phyloP scores from a whole-genome alignment of 768 basidiomycete species.

The Astraeus odoratus region DNA sequence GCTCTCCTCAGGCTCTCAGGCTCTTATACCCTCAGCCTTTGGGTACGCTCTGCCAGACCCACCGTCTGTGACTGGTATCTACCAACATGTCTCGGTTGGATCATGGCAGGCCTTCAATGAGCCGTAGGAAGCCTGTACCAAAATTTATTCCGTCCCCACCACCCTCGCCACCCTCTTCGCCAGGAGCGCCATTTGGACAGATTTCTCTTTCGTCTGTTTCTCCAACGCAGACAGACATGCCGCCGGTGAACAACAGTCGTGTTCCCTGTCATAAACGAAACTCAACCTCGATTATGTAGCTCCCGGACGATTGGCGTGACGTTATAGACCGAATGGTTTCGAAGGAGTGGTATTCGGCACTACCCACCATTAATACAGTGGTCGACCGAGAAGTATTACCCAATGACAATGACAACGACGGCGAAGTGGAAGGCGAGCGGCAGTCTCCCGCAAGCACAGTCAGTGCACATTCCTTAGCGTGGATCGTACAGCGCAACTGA shows the following conservation, averaged over 20 bases:
- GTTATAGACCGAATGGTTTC: conserved; percentile 27
- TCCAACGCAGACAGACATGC: conserved; percentile 18
- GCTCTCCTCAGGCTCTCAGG: conserved; percentile 13
- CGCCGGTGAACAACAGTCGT: conserved; percentile 22
- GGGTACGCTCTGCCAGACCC: conserved; percentile 9
- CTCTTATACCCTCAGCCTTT: conserved; percentile 7
- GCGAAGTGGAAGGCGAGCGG: conserved; percentile 22
- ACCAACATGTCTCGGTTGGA: conserved; percentile 23
- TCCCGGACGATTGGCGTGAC: conserved; percentile 31
- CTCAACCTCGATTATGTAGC: conserved; percentile 15
- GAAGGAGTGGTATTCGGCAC: conserved; percentile 23
- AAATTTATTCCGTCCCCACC: conserved; percentile 60
- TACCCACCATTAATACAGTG: conserved; percentile 28
- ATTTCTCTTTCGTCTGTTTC: conserved; percentile 21
- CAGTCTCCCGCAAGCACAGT: conserved; percentile 30
- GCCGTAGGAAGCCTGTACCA: conserved; percentile 68
- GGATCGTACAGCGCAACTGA: conserved; percentile 19
- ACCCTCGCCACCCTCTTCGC: conserved; percentile 30
- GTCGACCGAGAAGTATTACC: conserved; percentile 22
- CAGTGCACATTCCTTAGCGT: conserved; percentile 23
- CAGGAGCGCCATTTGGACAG: conserved; percentile 27
- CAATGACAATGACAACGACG: conserved; percentile 20
- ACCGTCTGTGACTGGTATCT: conserved; percentile 5
- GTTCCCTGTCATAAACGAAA: background rate
- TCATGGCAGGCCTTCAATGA: conserved; percentile 36